These are phyloP conservation scores for Lenwebbia sp. DNA, from an alignment of 345 rosid genomes.

Conservation along the genomic window DNA sequence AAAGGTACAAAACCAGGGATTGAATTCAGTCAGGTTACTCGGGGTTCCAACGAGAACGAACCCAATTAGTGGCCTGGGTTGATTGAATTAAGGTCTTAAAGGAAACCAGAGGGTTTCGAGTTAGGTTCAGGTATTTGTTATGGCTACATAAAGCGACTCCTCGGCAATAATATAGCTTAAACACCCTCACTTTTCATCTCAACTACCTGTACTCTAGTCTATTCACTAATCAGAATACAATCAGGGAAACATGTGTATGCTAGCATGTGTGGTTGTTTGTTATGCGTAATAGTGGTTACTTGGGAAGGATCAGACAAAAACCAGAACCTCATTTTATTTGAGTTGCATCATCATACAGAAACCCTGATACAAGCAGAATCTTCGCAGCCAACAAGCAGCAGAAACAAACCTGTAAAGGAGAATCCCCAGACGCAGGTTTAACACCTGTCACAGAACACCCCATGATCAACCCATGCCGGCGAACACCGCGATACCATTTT, in stretches of 20 bases:
- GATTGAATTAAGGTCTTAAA: not conserved
- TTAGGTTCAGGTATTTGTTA: not conserved
- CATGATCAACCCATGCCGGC: slow-evolving; percentile 94
- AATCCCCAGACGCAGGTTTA: slow-evolving; percentile 93
- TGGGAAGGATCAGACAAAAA: not conserved
- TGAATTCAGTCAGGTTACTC: not conserved
- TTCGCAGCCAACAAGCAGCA: not conserved
- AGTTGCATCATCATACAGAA: not conserved
- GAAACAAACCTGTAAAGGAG: slow-evolving; percentile 75
- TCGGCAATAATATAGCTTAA: not conserved
- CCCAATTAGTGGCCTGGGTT: not conserved
- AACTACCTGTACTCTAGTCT: not conserved
- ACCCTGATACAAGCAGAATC: not conserved
- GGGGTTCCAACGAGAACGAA: not conserved
- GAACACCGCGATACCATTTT: slow-evolving; percentile 99
- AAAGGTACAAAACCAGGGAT: not conserved
- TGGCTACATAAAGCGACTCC: not conserved
- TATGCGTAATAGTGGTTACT: not conserved
- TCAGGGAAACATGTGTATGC: not conserved
- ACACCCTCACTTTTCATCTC: not conserved
- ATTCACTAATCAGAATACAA: not conserved
- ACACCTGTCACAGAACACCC: slow-evolving; percentile 97
- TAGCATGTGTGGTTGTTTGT: not conserved
- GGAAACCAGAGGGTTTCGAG: not conserved
- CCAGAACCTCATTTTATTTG: not conserved